Evolutionary conservation across 2,329 filamentous ascomycete species (phyloP), one percentile per base, ranked within the genome.

Genomic region (Pyricularia sp.): DNA sequence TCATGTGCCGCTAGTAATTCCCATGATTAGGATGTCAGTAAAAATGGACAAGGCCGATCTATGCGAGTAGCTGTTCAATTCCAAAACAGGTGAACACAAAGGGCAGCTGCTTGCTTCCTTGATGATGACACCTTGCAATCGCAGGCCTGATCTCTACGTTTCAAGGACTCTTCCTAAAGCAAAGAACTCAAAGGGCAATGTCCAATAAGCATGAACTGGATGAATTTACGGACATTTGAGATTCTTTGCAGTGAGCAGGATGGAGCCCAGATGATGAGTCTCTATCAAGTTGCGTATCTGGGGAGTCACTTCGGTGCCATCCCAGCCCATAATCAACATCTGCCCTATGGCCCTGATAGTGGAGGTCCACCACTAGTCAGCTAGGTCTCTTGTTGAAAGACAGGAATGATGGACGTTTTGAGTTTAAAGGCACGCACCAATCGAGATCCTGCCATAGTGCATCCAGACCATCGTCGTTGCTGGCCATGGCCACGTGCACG

Each of bases 191-290:
- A 60, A 28, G 24, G 59, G 66, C 30, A 8, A 59, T 12, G 26
- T 28, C 26, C 5, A 26, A 59, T 62, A 19, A 24, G 63, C 63
- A 16, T 19, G 13, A 5, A 19, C 24, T 30, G 24, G 28, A 26
- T 59, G 26, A 13, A 30, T 28, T 59, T 30, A 71, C 81, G 75
- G 76, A 93, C 90, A 90, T 81, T 91, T 91, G 64, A 93, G 79
- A 70, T 94, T 94, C 78, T 93, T 93, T 67, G 89, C 89, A 53
- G 90, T 93, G 67, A 94, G 78, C 66, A 92, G 81, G 72, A 97
- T 90, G 64, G 91, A 94, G 65, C 94, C 94, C 62, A 99, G 82
- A 74, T 97, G 90, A 74, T 93, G 86, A 69, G 91, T 84, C 74
- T 90, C 86, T 71, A 96, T 94, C 69, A 93, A 82, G 70, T 85